Evolutionary conservation across 306 rosid species (phyloP), one percentile per base, ranked within the genome.

Genomic region (Acacia confusa): DNA sequence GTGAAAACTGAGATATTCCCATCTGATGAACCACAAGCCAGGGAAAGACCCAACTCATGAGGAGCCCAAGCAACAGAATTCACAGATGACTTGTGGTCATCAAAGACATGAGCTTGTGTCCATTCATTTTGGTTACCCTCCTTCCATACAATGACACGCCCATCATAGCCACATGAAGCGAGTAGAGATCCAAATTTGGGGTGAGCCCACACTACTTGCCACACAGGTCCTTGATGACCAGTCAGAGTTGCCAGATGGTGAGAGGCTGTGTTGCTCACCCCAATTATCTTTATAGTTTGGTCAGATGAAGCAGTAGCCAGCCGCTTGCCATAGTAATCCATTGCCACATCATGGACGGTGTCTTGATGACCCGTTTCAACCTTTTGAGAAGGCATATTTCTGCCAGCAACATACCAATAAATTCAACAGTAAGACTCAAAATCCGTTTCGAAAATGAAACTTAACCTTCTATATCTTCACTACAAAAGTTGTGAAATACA

Each of bases 21-120:
- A 88, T 92, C 94, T 4, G 94, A 92, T 1, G 91, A 90, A 50
- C 94, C 94, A 58, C 97, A 90, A 28, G 97, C 91, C 87, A 90
- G 77, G 81, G 88, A 87, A 55, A 90, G 94, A 48, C 97, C 94
- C 47, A 87, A 86, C 82, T 93, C 97, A 43, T 93, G 97, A 32
- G 97, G 97, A 9, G 97, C 97, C 97, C 97, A 93, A 69, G 90
- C 90, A 2, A 92, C 76, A 0, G 94, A 90, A 80, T 92, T 92
- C 34, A 92, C 91, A 3, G 94, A 90, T 0, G 94, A 83, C 55
- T 88, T 90, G 72, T 90, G 91, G 9, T 90, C 94, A 61, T 79
- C 85, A 20, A 92, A 92, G 66, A 92, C 85, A 81, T 87, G 90
- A 24, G 84, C 92, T 40, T 88, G 97, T 25, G 77, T 86, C 97